Evolutionary conservation across 2,329 filamentous ascomycete species (phyloP).

Genomic region (Cytospora schulzeri): DNA sequence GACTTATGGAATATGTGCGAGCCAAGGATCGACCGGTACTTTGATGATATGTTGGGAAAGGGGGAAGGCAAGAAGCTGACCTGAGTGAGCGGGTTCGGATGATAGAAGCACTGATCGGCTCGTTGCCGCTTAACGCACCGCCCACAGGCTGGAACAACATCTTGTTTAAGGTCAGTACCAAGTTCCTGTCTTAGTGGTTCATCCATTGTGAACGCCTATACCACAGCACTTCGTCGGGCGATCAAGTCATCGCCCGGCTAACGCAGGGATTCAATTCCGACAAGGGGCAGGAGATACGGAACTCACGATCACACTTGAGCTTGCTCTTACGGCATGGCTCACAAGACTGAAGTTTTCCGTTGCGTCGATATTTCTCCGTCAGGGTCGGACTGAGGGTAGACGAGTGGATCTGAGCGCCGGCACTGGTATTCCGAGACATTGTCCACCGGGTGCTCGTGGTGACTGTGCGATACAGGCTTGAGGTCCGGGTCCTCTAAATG

Average conservation of each 20-base stretch:
- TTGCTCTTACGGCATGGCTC: slow-evolving; percentile 40
- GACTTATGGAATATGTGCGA: too few species aligned
- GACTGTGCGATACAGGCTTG: neutral
- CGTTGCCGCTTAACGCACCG: slow-evolving; percentile 37
- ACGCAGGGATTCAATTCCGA: neutral
- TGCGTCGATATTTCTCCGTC: slow-evolving; percentile 39
- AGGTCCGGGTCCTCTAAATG: too few species aligned
- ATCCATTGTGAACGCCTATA: too few species aligned
- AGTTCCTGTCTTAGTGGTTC: too few species aligned
- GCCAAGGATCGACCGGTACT: too few species aligned
- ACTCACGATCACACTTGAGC: slow-evolving; percentile 37
- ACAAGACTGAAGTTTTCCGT: slow-evolving; percentile 41
- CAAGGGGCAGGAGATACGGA: neutral
- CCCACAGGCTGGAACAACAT: slow-evolving; percentile 39
- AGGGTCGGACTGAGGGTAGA: slow-evolving; percentile 29
- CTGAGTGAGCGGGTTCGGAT: slow-evolving; percentile 38
- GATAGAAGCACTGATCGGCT: slow-evolving; percentile 38
- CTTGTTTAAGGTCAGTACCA: slow-evolving; percentile 3
- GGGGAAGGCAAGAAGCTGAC: slow-evolving; percentile 1
- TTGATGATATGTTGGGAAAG: too few species aligned
- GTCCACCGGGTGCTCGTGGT: neutral
- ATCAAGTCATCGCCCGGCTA: neutral
- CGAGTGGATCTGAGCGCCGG: slow-evolving; percentile 15
- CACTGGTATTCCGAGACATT: slow-evolving; percentile 25
- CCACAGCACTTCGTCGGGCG: neutral